These are phyloP conservation scores for Kockovaella imperatae DNA, from an alignment of 768 basidiomycete species.

Conservation along the genomic window DNA sequence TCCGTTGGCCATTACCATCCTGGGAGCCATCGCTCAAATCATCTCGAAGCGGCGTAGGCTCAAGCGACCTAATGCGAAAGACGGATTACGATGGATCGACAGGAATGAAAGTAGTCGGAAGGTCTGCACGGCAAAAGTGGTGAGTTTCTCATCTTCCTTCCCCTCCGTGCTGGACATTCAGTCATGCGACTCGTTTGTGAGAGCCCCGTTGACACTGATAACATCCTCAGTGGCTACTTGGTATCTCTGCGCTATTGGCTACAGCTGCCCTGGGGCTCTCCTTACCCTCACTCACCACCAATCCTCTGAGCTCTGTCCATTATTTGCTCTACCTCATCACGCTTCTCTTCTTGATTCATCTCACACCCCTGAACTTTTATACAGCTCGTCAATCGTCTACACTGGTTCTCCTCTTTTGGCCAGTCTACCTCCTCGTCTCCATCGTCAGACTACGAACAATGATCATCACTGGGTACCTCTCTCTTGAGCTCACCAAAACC, in stretches of 20 bases:
- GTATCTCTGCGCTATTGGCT: conserved; percentile 44
- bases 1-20: conserved; percentile 50
- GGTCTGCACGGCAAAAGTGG: conserved; percentile 59
- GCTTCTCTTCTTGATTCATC: conserved; percentile 49
- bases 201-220: too few species aligned
- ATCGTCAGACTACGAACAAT: conserved; percentile 58
- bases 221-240: conserved; percentile 2
- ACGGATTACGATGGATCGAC: conserved; percentile 36
- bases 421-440: conserved; percentile 53
- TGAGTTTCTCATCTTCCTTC: conserved; percentile 51
- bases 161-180: background rate
- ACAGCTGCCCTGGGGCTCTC: conserved; percentile 48
- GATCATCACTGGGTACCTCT: conserved; percentile 34
- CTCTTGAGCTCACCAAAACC: conserved; percentile 26
- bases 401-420: conserved; percentile 74
- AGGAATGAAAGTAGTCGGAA: conserved; percentile 51
- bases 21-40: conserved; percentile 44
- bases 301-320: conserved; percentile 49
- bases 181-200: background rate
- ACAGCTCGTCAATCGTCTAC: conserved; percentile 64
- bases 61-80: conserved; percentile 44
- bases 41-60: conserved; percentile 17
- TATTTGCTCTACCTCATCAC: conserved; percentile 58
- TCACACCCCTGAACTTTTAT: conserved; percentile 64
- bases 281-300: conserved; percentile 47